phyloP scores from a whole-genome alignment of 306 rosid species.

The Sicyos baderoa region DNA sequence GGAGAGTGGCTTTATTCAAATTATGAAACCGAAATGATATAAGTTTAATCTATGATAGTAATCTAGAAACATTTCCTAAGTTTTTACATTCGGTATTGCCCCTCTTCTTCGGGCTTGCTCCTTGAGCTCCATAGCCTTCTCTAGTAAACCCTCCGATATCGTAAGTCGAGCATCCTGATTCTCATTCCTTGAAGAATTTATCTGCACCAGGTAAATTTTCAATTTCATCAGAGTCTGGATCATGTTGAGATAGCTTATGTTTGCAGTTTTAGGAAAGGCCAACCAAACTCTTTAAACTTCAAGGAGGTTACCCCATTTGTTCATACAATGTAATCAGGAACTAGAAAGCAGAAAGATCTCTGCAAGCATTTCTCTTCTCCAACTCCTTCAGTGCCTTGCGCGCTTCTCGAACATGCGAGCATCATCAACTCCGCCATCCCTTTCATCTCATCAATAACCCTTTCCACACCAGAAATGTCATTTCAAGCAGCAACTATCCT shows the following conservation, averaged over 20 bases:
- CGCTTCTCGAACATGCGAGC: slow-evolving; percentile 61
- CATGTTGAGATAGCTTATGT: slow-evolving; percentile 81
- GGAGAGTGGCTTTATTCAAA: not conserved
- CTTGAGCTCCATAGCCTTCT: slow-evolving; percentile 62
- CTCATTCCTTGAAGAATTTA: slow-evolving; percentile 76
- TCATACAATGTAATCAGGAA: slow-evolving; percentile 78
- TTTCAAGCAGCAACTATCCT: slow-evolving; percentile 67
- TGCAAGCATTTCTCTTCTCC: slow-evolving; percentile 60
- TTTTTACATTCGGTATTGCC: slow-evolving; percentile 67
- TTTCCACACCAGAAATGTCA: slow-evolving; percentile 69
- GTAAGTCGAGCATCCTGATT: slow-evolving; percentile 45
- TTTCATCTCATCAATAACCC: slow-evolving; percentile 83
- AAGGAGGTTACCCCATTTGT: slow-evolving; percentile 44
- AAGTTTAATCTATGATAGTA: slow-evolving; percentile 25
- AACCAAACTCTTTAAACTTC: slow-evolving; percentile 77
- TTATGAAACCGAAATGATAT: not conserved
- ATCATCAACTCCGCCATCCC: slow-evolving; percentile 61
- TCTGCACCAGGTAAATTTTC: slow-evolving; percentile 81
- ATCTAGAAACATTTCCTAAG: slow-evolving; percentile 65
- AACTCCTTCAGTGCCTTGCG: slow-evolving; percentile 67
- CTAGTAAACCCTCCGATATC: slow-evolving; percentile 59
- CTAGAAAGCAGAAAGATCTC: slow-evolving; percentile 60
- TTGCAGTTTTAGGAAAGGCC: slow-evolving; percentile 71
- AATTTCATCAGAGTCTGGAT: slow-evolving; percentile 60
- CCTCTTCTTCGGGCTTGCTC: slow-evolving; percentile 60